A percentile compares a stretch with the other conserved stretches of the same genome.
These are phyloP conservation scores for Avena atlantica DNA, from an alignment of 176 grass and related monocot genomes.

Conservation along the genomic window DNA sequence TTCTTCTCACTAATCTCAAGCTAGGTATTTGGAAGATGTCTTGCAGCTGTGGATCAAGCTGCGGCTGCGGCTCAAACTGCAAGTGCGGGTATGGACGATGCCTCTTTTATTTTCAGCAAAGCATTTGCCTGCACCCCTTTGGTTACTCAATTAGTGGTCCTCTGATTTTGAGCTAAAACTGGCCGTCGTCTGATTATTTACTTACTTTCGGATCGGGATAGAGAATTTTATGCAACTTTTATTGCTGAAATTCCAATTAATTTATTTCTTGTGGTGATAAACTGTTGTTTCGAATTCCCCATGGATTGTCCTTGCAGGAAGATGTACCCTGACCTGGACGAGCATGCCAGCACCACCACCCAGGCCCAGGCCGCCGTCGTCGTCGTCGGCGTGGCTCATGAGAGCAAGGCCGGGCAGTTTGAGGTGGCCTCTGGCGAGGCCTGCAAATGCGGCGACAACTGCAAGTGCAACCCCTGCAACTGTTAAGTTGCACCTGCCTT, in stretches of 20 bases:
- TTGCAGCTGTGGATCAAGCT: conserved; percentile 55
- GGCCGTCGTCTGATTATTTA: no score
- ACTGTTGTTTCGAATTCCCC: background rate
- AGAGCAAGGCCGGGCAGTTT: conserved; percentile 29
- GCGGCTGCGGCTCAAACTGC: conserved; percentile 53
- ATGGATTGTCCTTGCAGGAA: conserved; percentile 41
- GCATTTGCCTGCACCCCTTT: no score
- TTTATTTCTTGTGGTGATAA: background rate
- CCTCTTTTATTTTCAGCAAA: no score
- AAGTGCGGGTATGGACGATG: conserved; percentile 36
- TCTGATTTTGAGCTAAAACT: no score
- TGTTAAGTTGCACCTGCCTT: conserved; percentile 34
- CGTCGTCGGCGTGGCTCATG: conserved; percentile 50
- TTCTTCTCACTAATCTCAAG: background rate
- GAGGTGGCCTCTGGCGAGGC: conserved; percentile 37
- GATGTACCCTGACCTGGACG: conserved; percentile 57
- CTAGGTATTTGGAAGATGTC: conserved; percentile 35
- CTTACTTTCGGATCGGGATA: no score
- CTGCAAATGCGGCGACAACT: conserved; percentile 53
- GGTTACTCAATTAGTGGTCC: no score
- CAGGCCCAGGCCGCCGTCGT: conserved; percentile 28
- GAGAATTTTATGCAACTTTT: no score
- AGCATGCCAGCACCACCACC: conserved; percentile 38
- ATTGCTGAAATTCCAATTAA: no score
- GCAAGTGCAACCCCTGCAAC: conserved; percentile 59